Base-by-base conservation (phyloP, 495 filamentous ascomycete species). In the Hamigera avellanea region DNA sequence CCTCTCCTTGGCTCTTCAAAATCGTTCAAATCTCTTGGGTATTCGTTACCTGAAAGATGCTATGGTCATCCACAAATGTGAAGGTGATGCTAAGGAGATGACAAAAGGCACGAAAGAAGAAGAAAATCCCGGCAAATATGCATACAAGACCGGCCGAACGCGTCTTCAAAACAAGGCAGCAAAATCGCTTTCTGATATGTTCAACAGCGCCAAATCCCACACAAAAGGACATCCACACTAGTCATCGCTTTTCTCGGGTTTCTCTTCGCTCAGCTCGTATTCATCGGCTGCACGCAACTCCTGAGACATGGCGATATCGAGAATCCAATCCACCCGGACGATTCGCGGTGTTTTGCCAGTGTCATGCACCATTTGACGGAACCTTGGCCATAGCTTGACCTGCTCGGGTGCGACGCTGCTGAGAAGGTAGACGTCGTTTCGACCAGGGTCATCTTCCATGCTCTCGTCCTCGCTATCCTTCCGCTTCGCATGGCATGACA, bases 221-320 rank as follows among this genome's bases (percentile, higher is more conserved):
- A n/a, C n/a, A n/a, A n/a, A n/a, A n/a, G n/a, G n/a, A n/a, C n/a
- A n/a, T n/a, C n/a, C n/a, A n/a, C n/a, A n/a, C n/a, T 23, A 5
- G 5, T 23, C 21, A 4, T 23, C 21, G 21, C 5, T 23, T 23
- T 23, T 9, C 21, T 9, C 21, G 21, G 9, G 21, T 23, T 4
- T 23, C 21, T 55, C 53, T 31, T 66, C 63, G 9, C 41, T 50
- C 45, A 69, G 41, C 46, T 64, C 61, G 57, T 86, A 93, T 37
- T 64, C 66, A 19, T 76, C 68, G 27, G 76, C 63, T 55, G 78
- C 79, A 14, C 64, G 65, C 32, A 83, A 44, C 49, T 82, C 63
- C 61, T 99, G 91, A 37, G 72, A 76, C 83, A 96, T 86, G 3
- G 85, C 84, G 42, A 85, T 76, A 41, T 86, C 80, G 46, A 96